Evolutionary conservation across 2,329 filamentous ascomycete genomes (phyloP).

Genomic region (Microdochium nivale): DNA sequence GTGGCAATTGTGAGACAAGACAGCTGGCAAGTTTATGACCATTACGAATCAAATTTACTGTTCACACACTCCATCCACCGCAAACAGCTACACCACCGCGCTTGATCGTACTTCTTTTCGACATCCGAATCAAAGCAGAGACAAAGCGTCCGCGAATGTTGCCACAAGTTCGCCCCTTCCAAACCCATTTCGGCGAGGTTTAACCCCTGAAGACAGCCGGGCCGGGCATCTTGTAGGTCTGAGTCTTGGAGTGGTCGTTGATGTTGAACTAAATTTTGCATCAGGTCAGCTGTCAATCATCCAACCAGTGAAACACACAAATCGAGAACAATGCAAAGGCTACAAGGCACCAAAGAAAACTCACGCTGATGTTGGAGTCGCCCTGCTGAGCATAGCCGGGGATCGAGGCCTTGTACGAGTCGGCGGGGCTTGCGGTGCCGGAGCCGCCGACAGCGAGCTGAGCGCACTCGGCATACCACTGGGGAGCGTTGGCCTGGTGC

Average conservation of each 20-base stretch:
- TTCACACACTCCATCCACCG: too few relatives aligned
- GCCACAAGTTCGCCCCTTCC: too few relatives aligned
- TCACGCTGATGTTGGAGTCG: slow-evolving; percentile 38
- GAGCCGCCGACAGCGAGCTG: slow-evolving; percentile 44
- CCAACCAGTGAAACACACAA: neutral
- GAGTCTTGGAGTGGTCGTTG: neutral
- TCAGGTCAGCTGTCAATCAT: neutral
- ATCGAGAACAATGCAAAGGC: neutral
- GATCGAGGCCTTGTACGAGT: slow-evolving; percentile 34
- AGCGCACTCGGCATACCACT: slow-evolving; percentile 51
- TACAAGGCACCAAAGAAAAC: slow-evolving; percentile 3
- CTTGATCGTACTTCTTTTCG: too few relatives aligned
- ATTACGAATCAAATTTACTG: too few relatives aligned
- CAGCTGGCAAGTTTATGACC: too few relatives aligned
- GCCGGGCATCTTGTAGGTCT: neutral
- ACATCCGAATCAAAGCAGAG: too few relatives aligned
- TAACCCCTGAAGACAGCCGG: neutral
- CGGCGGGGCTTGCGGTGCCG: neutral
- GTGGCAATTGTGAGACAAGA: too few relatives aligned
- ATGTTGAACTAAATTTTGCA: neutral
- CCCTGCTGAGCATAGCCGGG: slow-evolving; percentile 32
- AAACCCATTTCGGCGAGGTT: too few relatives aligned
- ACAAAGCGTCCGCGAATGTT: too few relatives aligned
- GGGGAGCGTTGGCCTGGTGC: slow-evolving; percentile 35
- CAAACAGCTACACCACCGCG: too few relatives aligned